Evolutionary conservation across 208 protist genomes (phyloP), one percentile per base, ranked within the genome.

Genomic region (Crithidia fasciculata): DNA sequence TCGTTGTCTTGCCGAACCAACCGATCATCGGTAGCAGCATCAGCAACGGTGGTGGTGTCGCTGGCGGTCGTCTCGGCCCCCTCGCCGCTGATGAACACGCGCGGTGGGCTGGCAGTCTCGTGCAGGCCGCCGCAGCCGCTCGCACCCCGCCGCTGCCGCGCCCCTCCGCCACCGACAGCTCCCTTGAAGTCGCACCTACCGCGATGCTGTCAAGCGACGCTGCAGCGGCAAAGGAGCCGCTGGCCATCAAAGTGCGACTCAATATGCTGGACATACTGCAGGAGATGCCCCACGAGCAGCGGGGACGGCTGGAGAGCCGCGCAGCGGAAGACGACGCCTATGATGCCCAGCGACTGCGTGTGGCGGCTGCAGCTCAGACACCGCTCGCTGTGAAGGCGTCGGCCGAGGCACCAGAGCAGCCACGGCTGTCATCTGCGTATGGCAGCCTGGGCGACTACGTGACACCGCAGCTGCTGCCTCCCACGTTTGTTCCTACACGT

Each of bases 101-200:
- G 2, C 53, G 18, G 59, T 78, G 74, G 74, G 74, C 74, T 7
- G 59, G 74, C 60, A 73, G 59, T n/a, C 74, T 78, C 59, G 50
- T 73, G 7, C 52, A 47, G 18, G 74, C 74, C 13, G 60, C 74
- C 13, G 67, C 58, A 4, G 50, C 37, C 15, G 62, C 60, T 54
- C 60, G 49, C 63, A 56, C 15, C 16, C 3, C 44, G 19, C 41
- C 50, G 3, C 68, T 8, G 5, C 5, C 5, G 28, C 28, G 28
- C 28, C 28, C 1, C 28, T 28, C 28, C 28, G 28, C 28, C 28
- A 1, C 28, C 28, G 28, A 28, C 28, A 28, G 28, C 28, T 28
- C 28, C 28, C 28, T 28, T 28, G 28, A 28, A 28, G 1, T 0
- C 28, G 28, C 39, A 1, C 0, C n/a, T 0, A 13, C 8, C 7